Percentiles rank a stretch among this genome's conserved stretches.
Conservation (phyloP, 768 basidiomycete species). For the Neoboletus magnificus region DNA sequence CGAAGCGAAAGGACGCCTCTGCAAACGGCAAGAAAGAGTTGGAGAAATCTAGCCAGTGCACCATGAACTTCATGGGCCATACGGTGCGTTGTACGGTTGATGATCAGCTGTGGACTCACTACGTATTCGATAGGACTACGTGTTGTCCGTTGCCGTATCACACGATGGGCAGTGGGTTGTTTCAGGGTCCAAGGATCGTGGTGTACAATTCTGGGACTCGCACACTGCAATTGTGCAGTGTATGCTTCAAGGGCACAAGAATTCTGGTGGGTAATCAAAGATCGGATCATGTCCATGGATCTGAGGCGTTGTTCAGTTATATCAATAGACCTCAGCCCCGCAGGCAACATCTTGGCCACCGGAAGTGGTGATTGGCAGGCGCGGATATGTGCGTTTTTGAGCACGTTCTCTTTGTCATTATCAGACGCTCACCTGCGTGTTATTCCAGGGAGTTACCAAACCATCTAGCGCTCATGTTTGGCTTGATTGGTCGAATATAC, state of each 20-base stretch:
- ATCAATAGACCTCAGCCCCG: constrained; percentile 65
- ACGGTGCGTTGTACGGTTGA: constrained; percentile 48
- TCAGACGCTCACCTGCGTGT: constrained; percentile 3
- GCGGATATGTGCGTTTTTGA: constrained; percentile 53
- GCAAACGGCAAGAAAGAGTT: constrained; percentile 48
- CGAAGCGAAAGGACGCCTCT: constrained; percentile 33
- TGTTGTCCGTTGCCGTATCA: constrained; percentile 74
- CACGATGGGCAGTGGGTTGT: constrained; percentile 95
- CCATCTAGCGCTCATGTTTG: constrained; percentile 17
- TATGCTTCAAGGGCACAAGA: constrained; percentile 81
- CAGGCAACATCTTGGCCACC: constrained; percentile 60
- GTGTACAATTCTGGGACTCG: constrained; percentile 93
- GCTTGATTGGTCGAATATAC: constrained; percentile 7
- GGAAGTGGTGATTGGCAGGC: constrained; percentile 73
- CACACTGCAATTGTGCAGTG: constrained; percentile 77
- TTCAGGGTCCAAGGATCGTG: constrained; percentile 92
- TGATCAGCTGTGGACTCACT: neutral
- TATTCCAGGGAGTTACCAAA: constrained; percentile 30
- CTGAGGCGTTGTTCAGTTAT: constrained; percentile 45
- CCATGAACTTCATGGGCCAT: constrained; percentile 87
- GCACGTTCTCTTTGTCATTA: neutral
- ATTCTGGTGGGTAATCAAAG: constrained; percentile 49
- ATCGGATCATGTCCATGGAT: neutral
- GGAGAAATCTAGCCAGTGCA: constrained; percentile 54
- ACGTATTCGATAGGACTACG: constrained; percentile 51